A percentile compares a stretch with the other conserved stretches of the same genome.
These are phyloP conservation scores for Metschnikowia anglica DNA, from an alignment of 805 yeast species.

Conservation along the genomic window DNA sequence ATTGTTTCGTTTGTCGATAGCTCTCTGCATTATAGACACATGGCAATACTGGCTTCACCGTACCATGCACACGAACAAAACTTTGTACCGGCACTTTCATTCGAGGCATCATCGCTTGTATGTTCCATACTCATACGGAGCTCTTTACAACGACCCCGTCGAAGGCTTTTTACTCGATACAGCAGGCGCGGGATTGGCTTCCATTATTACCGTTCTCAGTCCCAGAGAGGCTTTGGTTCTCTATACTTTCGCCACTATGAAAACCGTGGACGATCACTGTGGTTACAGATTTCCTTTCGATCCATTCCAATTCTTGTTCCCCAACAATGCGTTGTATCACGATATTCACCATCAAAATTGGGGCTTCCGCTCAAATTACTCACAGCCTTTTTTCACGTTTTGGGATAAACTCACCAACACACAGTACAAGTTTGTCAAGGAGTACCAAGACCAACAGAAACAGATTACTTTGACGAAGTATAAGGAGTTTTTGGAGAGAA, in stretches of 20 bases:
- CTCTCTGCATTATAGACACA: constrained; percentile 78
- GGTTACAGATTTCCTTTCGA: constrained; percentile 95
- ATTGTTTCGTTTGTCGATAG: constrained; percentile 51
- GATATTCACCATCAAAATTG: constrained; percentile 97
- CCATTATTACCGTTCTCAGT: constrained; percentile 57
- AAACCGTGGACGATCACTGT: constrained; percentile 98
- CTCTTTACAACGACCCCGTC: constrained; percentile 87
- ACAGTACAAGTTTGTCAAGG: constrained; percentile 60
- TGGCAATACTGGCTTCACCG: constrained; percentile 96
- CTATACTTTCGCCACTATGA: constrained; percentile 86
- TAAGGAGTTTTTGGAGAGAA: constrained; percentile 47
- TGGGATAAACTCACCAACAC: constrained; percentile 84
- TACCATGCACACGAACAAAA: constrained; percentile 78
- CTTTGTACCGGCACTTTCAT: constrained; percentile 77
- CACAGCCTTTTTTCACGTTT: constrained; percentile 93
- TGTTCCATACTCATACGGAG: constrained; percentile 97
- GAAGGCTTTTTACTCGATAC: constrained; percentile 95
- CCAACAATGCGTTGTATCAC: constrained; percentile 93
- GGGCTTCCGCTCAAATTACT: constrained; percentile 89
- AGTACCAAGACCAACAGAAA: constrained; percentile 63
- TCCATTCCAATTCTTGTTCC: constrained; percentile 85
- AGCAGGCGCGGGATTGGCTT: constrained; percentile 85
- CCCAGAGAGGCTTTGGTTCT: constrained; percentile 76
- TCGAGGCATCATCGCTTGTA: constrained; percentile 92
- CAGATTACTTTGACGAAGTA: constrained; percentile 67